Percentiles rank a stretch among this genome's conserved stretches.
Conservation (phyloP, 768 basidiomycete species). For the Fistulinella prunicolor region DNA sequence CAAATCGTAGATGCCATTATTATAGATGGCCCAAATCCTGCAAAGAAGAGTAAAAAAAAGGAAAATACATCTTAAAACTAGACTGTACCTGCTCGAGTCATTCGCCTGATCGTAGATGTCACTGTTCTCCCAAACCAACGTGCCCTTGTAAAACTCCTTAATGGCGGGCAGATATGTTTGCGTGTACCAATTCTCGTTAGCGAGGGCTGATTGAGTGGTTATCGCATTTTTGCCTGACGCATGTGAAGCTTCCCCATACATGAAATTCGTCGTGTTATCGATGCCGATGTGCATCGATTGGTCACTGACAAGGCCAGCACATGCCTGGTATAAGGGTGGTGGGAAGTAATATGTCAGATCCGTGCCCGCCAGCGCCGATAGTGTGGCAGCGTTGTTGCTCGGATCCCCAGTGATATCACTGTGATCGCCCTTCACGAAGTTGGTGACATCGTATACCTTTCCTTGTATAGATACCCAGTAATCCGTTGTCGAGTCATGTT, state of each 20-base stretch:
- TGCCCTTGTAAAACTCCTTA: conserved; percentile 55
- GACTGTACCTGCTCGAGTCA: conserved; percentile 28
- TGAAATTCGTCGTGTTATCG: conserved; percentile 46
- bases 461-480: conserved; percentile 66
- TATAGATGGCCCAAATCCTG: conserved; percentile 60
- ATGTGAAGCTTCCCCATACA: conserved; percentile 50
- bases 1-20: conserved; percentile 57
- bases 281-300: conserved; percentile 37
- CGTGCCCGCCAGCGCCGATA: conserved; percentile 55
- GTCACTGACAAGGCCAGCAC: conserved; percentile 55
- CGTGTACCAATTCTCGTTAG: conserved; percentile 52
- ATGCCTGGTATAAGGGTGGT: conserved; percentile 54
- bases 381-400: conserved; percentile 46
- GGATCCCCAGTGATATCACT: conserved; percentile 53
- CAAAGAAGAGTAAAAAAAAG: conserved; percentile 5
- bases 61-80: conserved; percentile 8
- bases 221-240: conserved; percentile 48
- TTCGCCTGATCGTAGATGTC: conserved; percentile 37
- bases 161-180: conserved; percentile 54
- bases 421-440: conserved; percentile 60
- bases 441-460: conserved; percentile 58
- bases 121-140: conserved; percentile 48
- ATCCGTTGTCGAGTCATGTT: conserved; percentile 49
- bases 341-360: conserved; percentile 67
- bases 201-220: conserved; percentile 35